These are phyloP conservation scores for Musa itinerans DNA, from an alignment of 176 grass and related monocot species.

Conservation along the genomic window DNA sequence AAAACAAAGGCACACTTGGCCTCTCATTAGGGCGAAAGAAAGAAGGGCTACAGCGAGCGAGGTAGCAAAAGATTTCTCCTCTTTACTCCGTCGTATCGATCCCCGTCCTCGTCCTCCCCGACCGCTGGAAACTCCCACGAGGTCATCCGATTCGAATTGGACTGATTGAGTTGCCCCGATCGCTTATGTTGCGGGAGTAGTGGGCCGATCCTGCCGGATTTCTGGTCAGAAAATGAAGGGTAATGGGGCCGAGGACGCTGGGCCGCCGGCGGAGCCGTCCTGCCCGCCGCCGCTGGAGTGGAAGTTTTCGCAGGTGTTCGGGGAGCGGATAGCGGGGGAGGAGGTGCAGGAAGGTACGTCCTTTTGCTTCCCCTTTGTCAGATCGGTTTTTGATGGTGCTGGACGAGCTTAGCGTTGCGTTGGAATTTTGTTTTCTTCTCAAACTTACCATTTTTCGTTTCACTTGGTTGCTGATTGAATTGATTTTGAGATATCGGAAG, in stretches of 20 bases:
- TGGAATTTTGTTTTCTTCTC: background rate
- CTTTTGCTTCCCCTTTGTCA: background rate
- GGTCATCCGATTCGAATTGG: background rate
- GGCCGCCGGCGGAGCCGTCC: background rate
- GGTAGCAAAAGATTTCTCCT: background rate
- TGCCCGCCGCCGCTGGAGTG: background rate
- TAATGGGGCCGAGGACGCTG: background rate
- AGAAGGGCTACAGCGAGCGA: background rate
- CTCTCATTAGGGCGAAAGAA: background rate
- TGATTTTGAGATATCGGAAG: background rate
- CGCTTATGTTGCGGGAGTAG: background rate
- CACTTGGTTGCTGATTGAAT: background rate
- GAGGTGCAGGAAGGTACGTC: conserved; percentile 16
- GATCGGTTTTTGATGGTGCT: background rate
- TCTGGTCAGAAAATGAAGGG: conserved; percentile 12
- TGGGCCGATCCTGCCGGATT: background rate
- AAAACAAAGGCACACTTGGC: background rate
- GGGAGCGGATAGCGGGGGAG: conserved; percentile 10
- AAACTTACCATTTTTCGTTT: background rate
- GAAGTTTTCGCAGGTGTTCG: conserved; percentile 22
- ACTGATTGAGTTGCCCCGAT: background rate
- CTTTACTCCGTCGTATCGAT: background rate
- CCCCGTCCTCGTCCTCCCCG: background rate
- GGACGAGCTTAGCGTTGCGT: background rate
- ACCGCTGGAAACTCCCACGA: too few relatives aligned